These are phyloP conservation scores for Willaertia magna DNA, from an alignment of 208 protist genomes.

Conservation along the genomic window DNA sequence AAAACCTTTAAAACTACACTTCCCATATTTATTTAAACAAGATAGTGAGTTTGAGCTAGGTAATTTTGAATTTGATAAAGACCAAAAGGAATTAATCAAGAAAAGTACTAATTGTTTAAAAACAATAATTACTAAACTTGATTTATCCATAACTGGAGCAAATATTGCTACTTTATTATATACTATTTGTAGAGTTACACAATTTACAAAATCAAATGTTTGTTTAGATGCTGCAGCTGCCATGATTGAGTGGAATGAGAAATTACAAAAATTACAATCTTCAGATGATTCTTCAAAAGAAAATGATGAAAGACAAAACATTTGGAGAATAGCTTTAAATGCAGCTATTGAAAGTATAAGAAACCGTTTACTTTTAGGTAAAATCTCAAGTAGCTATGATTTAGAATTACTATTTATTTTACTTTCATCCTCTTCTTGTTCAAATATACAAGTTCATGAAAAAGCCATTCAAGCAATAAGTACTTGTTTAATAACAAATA, in stretches of 20 bases:
- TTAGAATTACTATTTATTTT: not conserved
- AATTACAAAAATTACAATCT: not conserved
- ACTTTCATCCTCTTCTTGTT: not conserved
- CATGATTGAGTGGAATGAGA: not conserved
- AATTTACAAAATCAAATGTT: not conserved
- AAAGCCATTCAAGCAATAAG: not conserved
- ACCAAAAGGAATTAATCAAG: not conserved
- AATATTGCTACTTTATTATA: not conserved
- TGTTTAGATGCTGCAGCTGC: not conserved
- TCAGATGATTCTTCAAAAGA: not conserved
- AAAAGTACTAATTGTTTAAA: not conserved
- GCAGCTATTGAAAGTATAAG: not conserved
- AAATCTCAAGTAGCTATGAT: not conserved
- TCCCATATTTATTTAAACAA: not conserved
- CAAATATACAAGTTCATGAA: not conserved
- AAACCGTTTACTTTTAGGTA: not conserved
- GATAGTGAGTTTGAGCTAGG: not conserved
- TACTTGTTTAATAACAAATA: not conserved
- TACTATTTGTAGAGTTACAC: not conserved
- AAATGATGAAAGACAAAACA: not conserved
- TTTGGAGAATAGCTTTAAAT: not conserved
- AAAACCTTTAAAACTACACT: not conserved
- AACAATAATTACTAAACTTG: not conserved
- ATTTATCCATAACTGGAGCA: not conserved
- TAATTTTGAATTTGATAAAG: not conserved